phyloP scores from a whole-genome alignment of 371 early-diverging fungal species.

The Aphelidium insulamus region DNA sequence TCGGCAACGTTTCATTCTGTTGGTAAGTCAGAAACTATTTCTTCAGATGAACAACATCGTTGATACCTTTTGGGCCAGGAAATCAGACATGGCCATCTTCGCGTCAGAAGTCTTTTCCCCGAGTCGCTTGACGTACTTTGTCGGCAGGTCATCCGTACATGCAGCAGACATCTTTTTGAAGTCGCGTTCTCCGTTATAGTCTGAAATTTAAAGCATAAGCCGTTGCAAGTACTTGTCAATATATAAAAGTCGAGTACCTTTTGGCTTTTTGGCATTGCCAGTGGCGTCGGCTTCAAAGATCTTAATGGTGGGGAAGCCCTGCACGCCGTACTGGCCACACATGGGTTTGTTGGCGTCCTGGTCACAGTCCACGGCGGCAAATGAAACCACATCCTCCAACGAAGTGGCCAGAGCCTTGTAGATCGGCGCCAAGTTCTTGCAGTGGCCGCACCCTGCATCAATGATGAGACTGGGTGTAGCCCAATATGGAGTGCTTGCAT shows the following conservation, averaged over 20 bases:
- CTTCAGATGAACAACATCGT: too few relatives aligned
- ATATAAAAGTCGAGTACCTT: constrained; percentile 9
- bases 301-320: constrained; percentile 91
- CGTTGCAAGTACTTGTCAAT: background rate
- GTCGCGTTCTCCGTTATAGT: constrained; percentile 63
- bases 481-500: too few relatives aligned
- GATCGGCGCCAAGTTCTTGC: constrained; percentile 47
- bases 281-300: constrained; percentile 40
- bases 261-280: constrained; percentile 17
- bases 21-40: too few relatives aligned
- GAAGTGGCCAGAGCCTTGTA: constrained; percentile 68
- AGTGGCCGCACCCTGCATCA: constrained; percentile 28
- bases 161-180: constrained; percentile 48
- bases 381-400: constrained; percentile 48
- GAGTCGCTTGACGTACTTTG: constrained; percentile 4
- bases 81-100: background rate
- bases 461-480: constrained; percentile 28
- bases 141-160: constrained; percentile 8
- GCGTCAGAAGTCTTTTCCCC: background rate
- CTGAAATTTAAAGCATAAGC: constrained; percentile 7
- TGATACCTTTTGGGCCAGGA: background rate
- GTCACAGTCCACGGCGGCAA: constrained; percentile 79
- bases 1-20: constrained; percentile 27
- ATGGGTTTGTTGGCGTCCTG: constrained; percentile 41
- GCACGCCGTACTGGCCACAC: constrained; percentile 48